These are phyloP conservation scores for Globisporangium radiosum DNA, from an alignment of 352 stramenopile genomes.

Conservation along the genomic window DNA sequence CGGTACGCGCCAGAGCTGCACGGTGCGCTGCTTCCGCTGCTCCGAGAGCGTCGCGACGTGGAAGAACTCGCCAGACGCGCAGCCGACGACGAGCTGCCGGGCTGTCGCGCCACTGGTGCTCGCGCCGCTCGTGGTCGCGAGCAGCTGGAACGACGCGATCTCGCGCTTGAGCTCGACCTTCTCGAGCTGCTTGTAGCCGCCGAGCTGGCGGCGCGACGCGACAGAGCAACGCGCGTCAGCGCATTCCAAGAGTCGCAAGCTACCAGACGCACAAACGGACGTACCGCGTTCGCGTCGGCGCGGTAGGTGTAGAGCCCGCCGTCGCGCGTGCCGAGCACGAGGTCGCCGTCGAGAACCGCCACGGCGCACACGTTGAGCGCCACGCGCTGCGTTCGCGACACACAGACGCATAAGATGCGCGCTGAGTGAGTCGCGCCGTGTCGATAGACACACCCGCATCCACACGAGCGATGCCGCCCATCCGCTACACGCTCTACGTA, in stretches of 20 bases:
- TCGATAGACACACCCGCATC: not conserved
- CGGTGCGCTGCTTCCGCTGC: conserved; percentile 16
- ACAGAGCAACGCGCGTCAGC: not conserved
- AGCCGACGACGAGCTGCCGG: conserved; percentile 31
- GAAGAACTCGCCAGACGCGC: conserved; percentile 50
- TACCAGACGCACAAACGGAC: not conserved
- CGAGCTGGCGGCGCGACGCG: conserved; percentile 19
- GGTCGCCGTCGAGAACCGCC: conserved; percentile 35
- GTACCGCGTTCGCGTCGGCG: conserved; percentile 22
- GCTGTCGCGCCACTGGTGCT: no score
- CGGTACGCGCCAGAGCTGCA: conserved; percentile 29
- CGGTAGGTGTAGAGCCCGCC: conserved; percentile 52
- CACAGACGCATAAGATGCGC: not conserved
- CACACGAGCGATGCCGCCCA: no score
- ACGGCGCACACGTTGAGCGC: conserved; percentile 66
- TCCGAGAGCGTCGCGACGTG: conserved; percentile 18
- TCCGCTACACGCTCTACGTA: conserved; percentile 15
- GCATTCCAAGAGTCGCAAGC: not conserved
- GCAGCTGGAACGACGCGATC: conserved; percentile 45
- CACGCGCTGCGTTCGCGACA: conserved; percentile 27
- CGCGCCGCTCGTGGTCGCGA: conserved; percentile 9
- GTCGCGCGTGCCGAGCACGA: conserved; percentile 62
- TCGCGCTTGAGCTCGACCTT: conserved; percentile 51
- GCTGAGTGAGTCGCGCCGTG: not conserved
- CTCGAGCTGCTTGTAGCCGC: conserved; percentile 40